Evolutionary conservation across 1,284 basidiomycete species (phyloP).

Genomic region (Trichosporon sp.): DNA sequence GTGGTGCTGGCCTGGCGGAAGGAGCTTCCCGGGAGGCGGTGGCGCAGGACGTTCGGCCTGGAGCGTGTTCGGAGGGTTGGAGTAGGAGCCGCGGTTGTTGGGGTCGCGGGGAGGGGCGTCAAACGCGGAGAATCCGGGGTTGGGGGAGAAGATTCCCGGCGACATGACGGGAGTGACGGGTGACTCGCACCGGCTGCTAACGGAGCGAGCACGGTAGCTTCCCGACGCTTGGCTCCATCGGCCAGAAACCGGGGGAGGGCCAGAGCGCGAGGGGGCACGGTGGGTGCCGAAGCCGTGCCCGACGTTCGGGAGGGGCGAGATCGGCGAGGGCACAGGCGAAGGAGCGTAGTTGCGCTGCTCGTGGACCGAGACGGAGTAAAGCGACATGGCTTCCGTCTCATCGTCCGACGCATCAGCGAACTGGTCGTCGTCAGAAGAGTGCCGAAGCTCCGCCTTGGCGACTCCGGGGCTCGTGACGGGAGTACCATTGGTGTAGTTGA

Average conservation of each 20-base stretch:
- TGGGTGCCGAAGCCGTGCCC: conserved; percentile 14
- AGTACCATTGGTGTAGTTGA: conserved; percentile 28
- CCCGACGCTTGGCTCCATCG: conserved; percentile 20
- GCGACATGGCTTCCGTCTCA: conserved; percentile 38
- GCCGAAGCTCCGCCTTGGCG: conserved; percentile 17
- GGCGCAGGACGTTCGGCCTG: conserved; percentile 13
- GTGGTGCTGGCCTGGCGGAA: conserved; percentile 23
- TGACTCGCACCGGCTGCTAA: conserved; percentile 19
- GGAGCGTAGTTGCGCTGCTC: conserved; percentile 8
- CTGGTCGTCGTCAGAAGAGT: conserved; percentile 40
- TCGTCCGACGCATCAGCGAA: conserved; percentile 58
- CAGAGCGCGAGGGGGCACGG: conserved; percentile 14
- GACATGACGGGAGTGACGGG: conserved; percentile 29
- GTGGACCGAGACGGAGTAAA: conserved; percentile 33
- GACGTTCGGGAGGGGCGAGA: conserved; percentile 19
- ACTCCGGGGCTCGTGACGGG: conserved; percentile 8
- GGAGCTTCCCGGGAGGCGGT: conserved; percentile 16
- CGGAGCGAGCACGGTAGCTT: conserved; percentile 16
- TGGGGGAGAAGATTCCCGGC: conserved; percentile 17
- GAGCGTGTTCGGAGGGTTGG: background rate
- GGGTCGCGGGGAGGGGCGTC: background rate
- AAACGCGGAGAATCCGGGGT: conserved; percentile 11
- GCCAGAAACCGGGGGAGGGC: conserved; percentile 21
- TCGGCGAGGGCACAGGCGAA: conserved; percentile 18
- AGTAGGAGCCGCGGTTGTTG: background rate